Evolutionary conservation across 2,329 filamentous ascomycete species (phyloP).

Genomic region (Ascochyta clinopodiicola): DNA sequence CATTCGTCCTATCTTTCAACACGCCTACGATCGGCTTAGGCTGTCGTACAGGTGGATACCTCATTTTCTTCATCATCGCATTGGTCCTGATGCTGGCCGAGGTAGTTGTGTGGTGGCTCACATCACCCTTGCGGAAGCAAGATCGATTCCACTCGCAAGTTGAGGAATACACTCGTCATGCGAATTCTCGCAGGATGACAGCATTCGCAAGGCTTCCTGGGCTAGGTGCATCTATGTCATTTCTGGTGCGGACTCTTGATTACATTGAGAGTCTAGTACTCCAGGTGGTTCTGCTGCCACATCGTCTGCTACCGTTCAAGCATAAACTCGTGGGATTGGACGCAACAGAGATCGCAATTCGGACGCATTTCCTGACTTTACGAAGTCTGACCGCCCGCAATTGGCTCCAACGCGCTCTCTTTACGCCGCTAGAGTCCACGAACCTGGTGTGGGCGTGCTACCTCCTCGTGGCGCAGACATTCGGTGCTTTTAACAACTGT

Average conservation of each 20-base stretch:
- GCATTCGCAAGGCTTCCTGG: constrained; percentile 5
- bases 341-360: constrained; percentile 1
- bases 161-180: constrained; percentile 8
- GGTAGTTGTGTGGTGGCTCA: constrained; percentile 45
- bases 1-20: constrained; percentile 50
- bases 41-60: constrained; percentile 47
- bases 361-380: constrained; percentile 9
- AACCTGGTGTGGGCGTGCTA: constrained; percentile 49
- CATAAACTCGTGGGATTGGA: not conserved
- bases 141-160: constrained; percentile 8
- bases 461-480: constrained; percentile 50
- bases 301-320: constrained; percentile 16
- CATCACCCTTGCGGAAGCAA: constrained; percentile 22
- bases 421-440: constrained; percentile 40
- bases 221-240: constrained; percentile 1
- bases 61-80: constrained; percentile 45
- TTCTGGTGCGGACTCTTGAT: constrained; percentile 1
- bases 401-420: constrained; percentile 39
- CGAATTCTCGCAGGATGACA: not conserved
- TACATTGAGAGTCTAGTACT: constrained; percentile 3
- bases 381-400: constrained; percentile 17
- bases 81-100: constrained; percentile 43
- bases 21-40: constrained; percentile 54
- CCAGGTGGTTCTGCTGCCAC: not conserved
- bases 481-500: constrained; percentile 51